Evolutionary conservation across 163 green algal genomes (phyloP).

Genomic region (Chlamydomonas reinhardtii): DNA sequence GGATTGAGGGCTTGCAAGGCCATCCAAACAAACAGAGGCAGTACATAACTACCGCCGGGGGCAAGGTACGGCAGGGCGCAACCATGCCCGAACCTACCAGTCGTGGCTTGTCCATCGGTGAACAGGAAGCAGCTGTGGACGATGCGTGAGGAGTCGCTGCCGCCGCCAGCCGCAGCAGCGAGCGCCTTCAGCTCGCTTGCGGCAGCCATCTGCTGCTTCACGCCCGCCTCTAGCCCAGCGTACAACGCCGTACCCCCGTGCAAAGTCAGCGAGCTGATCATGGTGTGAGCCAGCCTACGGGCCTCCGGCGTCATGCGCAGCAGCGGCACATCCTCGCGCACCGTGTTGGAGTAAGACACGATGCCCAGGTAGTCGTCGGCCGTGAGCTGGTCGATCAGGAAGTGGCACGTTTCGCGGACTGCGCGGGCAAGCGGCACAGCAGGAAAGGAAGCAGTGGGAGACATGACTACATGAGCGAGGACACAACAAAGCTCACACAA

Average conservation of each 20-base stretch:
- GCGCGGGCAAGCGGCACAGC: too few species aligned
- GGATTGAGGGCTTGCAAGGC: too few species aligned
- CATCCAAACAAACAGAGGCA: too few species aligned
- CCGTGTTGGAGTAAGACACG: neutral
- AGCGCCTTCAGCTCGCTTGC: neutral
- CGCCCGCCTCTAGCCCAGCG: neutral
- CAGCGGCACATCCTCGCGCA: slow-evolving; percentile 35
- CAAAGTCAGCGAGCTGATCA: neutral
- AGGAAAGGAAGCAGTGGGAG: too few species aligned
- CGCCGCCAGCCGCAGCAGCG: neutral
- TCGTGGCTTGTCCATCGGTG: slow-evolving; percentile 44
- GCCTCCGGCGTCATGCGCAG: slow-evolving; percentile 5
- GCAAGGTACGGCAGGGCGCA: too few species aligned
- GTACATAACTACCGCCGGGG: too few species aligned
- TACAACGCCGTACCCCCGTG: slow-evolving; percentile 15
- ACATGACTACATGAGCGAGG: too few species aligned
- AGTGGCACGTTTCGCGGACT: slow-evolving; percentile 49
- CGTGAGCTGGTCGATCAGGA: slow-evolving; percentile 51
- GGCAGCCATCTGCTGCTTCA: slow-evolving; percentile 46
- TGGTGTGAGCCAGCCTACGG: neutral
- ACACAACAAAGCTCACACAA: too few species aligned
- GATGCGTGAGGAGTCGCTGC: neutral
- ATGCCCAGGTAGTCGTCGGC: slow-evolving; percentile 43
- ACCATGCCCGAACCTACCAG: neutral
- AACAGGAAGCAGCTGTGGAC: slow-evolving; percentile 52